These are phyloP conservation scores for Fomitopsis schrenkii DNA, from an alignment of 1,284 basidiomycete species.

Conservation along the genomic window DNA sequence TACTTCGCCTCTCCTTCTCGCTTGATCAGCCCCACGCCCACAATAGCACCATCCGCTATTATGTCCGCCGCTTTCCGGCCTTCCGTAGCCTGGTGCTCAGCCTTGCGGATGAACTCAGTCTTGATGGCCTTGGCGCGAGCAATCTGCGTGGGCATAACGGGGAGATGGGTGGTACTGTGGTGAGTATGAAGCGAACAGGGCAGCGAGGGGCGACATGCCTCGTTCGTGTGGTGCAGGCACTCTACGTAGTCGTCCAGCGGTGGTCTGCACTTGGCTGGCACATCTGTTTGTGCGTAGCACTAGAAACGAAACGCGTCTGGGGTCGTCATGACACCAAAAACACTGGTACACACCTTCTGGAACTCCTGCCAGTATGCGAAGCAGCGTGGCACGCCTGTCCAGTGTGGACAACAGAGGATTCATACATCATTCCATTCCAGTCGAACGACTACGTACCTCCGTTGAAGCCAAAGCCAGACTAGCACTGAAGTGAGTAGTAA, in stretches of 20 bases:
- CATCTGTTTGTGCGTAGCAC: slow-evolving; percentile 87
- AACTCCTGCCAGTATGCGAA: slow-evolving; percentile 94
- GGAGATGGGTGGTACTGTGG: background rate
- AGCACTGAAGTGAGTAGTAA: background rate
- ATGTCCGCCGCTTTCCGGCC: slow-evolving; percentile 71
- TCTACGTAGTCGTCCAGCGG: slow-evolving; percentile 90
- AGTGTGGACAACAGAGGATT: slow-evolving; percentile 9
- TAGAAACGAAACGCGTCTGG: slow-evolving; percentile 28
- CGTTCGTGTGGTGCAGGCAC: slow-evolving; percentile 89
- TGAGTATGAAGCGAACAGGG: background rate
- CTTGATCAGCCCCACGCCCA: slow-evolving; percentile 71
- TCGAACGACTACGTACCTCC: slow-evolving; percentile 44
- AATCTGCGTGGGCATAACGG: slow-evolving; percentile 40
- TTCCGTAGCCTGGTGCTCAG: slow-evolving; percentile 62
- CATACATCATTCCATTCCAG: background rate
- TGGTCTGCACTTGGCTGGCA: slow-evolving; percentile 67
- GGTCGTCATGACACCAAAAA: background rate
- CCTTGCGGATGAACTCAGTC: slow-evolving; percentile 69
- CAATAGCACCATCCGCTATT: slow-evolving; percentile 69
- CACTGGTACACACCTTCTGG: slow-evolving; percentile 52
- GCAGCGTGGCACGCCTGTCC: slow-evolving; percentile 80
- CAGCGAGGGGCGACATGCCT: slow-evolving; percentile 48
- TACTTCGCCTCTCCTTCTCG: slow-evolving; percentile 26
- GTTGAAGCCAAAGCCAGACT: slow-evolving; percentile 62
- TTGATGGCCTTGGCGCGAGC: slow-evolving; percentile 72